Conservation (phyloP, 371 early-diverging fungal genomes). For the Funneliformis caledonium region DNA sequence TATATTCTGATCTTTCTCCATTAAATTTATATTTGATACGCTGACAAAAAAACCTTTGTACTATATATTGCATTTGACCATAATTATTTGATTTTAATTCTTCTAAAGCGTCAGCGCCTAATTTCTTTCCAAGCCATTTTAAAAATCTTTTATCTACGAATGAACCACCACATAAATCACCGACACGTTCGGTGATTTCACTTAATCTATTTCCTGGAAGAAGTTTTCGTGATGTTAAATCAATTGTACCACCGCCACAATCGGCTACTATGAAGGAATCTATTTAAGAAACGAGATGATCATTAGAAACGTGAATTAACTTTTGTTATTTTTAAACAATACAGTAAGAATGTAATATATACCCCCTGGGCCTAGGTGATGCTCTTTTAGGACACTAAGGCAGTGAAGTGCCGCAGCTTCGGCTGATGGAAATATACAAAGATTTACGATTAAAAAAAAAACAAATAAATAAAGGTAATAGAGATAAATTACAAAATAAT, state of each 20-base stretch:
- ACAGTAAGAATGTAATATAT: not conserved
- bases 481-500: not conserved
- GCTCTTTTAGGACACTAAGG: not conserved
- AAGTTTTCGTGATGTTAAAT: slow-evolving; percentile 14
- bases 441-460: not conserved
- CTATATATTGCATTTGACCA: slow-evolving; percentile 9
- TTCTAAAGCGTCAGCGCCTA: not conserved
- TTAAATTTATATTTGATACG: slow-evolving; percentile 9
- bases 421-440: not conserved
- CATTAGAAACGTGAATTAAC: not conserved
- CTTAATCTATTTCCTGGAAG: not conserved
- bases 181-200: slow-evolving; percentile 28
- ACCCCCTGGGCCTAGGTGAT: not conserved
- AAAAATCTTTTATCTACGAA: slow-evolving; percentile 39
- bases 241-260: slow-evolving; percentile 37
- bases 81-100: slow-evolving; percentile 1
- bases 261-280: slow-evolving; percentile 62
- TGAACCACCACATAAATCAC: slow-evolving; percentile 30
- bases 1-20: not conserved
- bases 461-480: not conserved
- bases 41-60: slow-evolving; percentile 23
- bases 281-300: not conserved
- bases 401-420: slow-evolving; percentile 38
- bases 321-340: no score
- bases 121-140: slow-evolving; percentile 27